Base-by-base conservation (phyloP, 116 monocot genomes). In the Thalassia testudinum region DNA sequence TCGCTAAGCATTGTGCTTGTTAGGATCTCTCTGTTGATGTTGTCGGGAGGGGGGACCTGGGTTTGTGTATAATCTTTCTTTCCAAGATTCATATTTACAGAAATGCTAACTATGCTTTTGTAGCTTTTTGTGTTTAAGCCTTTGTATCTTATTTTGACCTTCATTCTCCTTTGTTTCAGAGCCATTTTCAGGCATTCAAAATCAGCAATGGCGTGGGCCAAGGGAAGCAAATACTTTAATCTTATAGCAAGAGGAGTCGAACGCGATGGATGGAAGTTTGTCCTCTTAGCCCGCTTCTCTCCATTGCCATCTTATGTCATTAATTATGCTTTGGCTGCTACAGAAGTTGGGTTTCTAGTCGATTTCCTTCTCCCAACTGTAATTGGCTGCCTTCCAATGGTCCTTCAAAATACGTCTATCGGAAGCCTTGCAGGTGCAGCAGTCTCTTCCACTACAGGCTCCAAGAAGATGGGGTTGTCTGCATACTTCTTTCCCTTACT, bases 361-460 rank as follows among this genome's bases (percentile, higher is more conserved):
- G 93, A 93, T 72, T 93, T 93, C 54, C 93, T 93, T 54, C 74
- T 93, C 43, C 93, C 93, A 21, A 87, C 93, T 17, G 58, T 76
- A 19, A 61, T 87, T 3, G 93, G 93, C 19, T 76, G 93, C 64
- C 47, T 93, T n/a, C 93, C 93, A 0, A 93, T 93, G 93, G 87
- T 93, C 60, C 72, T 93, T 26, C 93, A 93, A 74, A 93, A 93
- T 40, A 83, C 84, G 17, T 87, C 87, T 24, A 78, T 93, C 15
- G 93, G 87, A 53, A 87, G 87, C 66, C 87, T 93, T 57, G 93
- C 93, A 12, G 69, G 83, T 24, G 80, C 83, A 16, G 93, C 93
- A 1, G 75, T 93, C 21, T 73, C 75, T 62, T 75, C 87, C 13
- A 38, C 80, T 1, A 58, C 73, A 8, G 76, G 70, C 56, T 70